Conservation (phyloP, 345 rosid species). For the Melaleuca quinquenervia region DNA sequence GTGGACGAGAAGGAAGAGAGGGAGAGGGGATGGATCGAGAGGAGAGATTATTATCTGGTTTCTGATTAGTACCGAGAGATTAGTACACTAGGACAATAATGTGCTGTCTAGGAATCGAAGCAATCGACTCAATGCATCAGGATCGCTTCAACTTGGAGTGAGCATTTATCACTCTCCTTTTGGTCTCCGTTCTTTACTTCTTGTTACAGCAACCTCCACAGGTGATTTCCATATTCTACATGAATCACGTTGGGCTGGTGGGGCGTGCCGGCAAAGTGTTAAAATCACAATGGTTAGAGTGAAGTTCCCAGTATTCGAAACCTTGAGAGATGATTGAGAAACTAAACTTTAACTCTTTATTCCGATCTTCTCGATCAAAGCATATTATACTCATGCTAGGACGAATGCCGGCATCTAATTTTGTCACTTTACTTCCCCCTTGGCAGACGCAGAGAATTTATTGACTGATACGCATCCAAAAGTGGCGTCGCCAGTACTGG, state of each 20-base stretch:
- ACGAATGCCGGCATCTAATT: fast-evolving
- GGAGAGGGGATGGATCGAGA: too few species aligned
- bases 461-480: not conserved
- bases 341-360: not conserved
- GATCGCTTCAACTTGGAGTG: not conserved
- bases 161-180: not conserved
- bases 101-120: not conserved
- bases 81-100: not conserved
- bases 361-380: not conserved
- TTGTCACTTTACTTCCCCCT: not conserved
- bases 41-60: too few species aligned
- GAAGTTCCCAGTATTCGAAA: not conserved
- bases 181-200: not conserved
- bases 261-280: not conserved
- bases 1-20: too few species aligned
- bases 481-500: fast-evolving
- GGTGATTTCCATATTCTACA: not conserved
- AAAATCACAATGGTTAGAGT: not conserved
- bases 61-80: too few species aligned
- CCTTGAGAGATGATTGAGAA: not conserved
- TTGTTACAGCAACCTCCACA: not conserved
- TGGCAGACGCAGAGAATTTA: fast-evolving
- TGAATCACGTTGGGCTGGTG: not conserved
- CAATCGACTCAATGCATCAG: not conserved
- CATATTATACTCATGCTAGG: not conserved